Evolutionary conservation across 2,329 filamentous ascomycete species (phyloP).

Genomic region (Colletotrichum sp.): DNA sequence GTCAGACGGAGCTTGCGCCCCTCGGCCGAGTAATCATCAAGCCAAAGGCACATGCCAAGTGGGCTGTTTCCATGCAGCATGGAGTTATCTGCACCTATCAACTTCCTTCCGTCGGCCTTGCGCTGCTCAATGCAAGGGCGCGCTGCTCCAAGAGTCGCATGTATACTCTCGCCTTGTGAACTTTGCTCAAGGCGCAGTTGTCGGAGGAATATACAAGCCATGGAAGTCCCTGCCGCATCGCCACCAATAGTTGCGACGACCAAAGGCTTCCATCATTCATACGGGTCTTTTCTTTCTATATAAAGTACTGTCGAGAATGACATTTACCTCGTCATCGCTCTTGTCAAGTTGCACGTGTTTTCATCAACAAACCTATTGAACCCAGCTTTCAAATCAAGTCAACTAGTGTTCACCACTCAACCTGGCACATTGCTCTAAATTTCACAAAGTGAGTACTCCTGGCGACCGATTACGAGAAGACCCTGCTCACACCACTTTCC

Average conservation of each 20-base stretch:
- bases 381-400: accelerated
- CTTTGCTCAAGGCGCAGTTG: neutral
- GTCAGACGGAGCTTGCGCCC: neutral
- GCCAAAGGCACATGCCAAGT: conserved; percentile 2
- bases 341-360: neutral
- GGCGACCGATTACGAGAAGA: neutral
- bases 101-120: neutral
- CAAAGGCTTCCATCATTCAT: neutral
- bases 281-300: neutral
- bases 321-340: neutral
- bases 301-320: accelerated
- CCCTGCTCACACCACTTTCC: neutral
- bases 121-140: neutral
- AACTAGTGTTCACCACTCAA: neutral
- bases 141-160: neutral
- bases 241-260: neutral
- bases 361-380: neutral
- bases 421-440: neutral
- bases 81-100: neutral
- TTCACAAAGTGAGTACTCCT: neutral
- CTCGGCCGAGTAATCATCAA: neutral
- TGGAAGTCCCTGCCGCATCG: neutral
- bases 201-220: neutral
- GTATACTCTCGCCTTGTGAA: neutral
- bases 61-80: neutral